Evolutionary conservation across 768 basidiomycete species (phyloP), one percentile per base, ranked within the genome.

Genomic region (Boletus speciosus): DNA sequence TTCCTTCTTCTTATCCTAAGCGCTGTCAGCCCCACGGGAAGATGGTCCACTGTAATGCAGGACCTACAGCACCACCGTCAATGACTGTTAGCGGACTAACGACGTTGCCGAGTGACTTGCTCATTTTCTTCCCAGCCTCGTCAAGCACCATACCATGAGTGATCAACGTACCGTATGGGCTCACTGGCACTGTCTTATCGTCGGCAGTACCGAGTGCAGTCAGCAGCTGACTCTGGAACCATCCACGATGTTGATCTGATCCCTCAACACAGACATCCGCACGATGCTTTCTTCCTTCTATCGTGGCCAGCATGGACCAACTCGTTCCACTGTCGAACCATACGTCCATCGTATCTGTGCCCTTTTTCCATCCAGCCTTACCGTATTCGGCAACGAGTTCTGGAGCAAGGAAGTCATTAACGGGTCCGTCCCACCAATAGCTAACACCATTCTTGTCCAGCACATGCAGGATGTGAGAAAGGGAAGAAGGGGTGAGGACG

Each of bases 241-340:
- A 99, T 9, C 96, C 96, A 7, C 96, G 86, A 70, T 99, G 96
- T 69, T 98, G 96, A 71, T 99, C 96, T 1, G 90, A 89, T 14
- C 97, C 97, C 65, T 99, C 96, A 29, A 99, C 73, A 66, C 92
- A 96, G 29, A 98, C 78, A 63, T 98, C 94, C 1, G 94, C 90
- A 40, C 76, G 73, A 48, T 79, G 74, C 31, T 66, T 71, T 58
- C 74, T 61, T 23, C 66, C 73, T 16, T 73, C 70, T 19, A 69
- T 76, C 50, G 63, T 21, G 43, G 73, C 73, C 16, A 96, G 73
- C 76, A 91, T 80, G 2, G 91, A 85, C 96, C 96, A 99, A 4
- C 94, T 90, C 3, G 90, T 85, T 5, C 96, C 96, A 61, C 92
- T 95, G 71, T 99, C 96, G 61, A 98, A 98, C 96, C 96, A 99